A percentile compares a stretch with the other conserved stretches of the same genome.
Conservation (phyloP, 371 early-diverging fungal species). For the Parasitella parasitica region DNA sequence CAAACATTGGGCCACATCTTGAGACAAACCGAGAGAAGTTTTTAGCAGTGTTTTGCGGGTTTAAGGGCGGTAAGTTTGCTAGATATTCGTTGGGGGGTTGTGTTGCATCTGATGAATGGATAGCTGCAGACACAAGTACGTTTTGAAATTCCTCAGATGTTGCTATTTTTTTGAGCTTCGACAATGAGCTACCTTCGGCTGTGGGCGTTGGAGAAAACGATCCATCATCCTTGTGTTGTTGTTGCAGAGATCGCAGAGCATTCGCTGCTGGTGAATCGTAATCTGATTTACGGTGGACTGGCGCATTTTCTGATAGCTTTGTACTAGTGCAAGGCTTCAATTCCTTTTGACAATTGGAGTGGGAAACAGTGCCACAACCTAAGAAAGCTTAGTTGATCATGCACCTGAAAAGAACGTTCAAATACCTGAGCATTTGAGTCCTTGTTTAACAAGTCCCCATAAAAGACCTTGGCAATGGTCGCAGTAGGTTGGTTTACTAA, state of each 20-base stretch:
- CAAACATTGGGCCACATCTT: constrained; percentile 47
- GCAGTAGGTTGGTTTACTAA: constrained; percentile 22
- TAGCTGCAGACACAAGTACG: constrained; percentile 42
- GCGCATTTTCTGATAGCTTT: background rate
- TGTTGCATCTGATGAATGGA: constrained; percentile 30
- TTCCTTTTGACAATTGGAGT: constrained; percentile 10
- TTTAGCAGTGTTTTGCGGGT: constrained; percentile 44
- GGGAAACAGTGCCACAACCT: constrained; percentile 20
- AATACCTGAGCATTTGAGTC: constrained; percentile 19
- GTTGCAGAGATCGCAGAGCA: constrained; percentile 22
- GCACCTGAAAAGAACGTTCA: background rate
- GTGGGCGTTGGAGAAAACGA: background rate
- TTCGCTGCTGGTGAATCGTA: constrained; percentile 26
- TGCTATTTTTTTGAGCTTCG: constrained; percentile 3
- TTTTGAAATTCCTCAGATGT: constrained; percentile 32
- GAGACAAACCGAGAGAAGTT: constrained; percentile 49
- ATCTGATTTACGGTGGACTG: background rate
- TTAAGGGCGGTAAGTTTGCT: constrained; percentile 38
- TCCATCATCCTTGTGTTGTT: constrained; percentile 14
- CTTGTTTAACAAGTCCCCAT: constrained; percentile 29
- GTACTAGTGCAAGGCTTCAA: background rate
- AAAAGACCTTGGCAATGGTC: constrained; percentile 24
- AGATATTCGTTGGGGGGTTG: constrained; percentile 33
- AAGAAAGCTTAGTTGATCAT: background rate
- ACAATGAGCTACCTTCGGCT: background rate